Evolutionary conservation across 2,329 filamentous ascomycete genomes (phyloP), one percentile per base, ranked within the genome.

Genomic region (Colletotrichum chrysophilum): DNA sequence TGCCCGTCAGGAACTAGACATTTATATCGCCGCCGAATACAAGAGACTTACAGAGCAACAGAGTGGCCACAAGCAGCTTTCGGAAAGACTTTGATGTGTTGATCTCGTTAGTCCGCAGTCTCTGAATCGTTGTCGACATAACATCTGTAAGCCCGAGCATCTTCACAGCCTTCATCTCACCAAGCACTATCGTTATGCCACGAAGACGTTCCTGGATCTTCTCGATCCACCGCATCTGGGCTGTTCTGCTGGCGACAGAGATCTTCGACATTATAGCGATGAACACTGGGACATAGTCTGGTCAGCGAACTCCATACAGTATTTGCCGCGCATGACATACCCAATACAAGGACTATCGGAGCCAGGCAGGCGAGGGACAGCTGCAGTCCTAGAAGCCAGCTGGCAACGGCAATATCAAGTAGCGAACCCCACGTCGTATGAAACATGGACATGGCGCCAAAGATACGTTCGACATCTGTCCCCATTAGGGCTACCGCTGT

Each of bases 101-200:
- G 30, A 85, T 79, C 74, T 85, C 83, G 8, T 79, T 77, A 13
- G 66, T 32, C 7, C 84, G 77, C 60, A 84, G 69, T 4, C 76
- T 75, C 26, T 80, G 77, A 9, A 85, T 79, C 1, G 79, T 79
- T 2, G 67, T 76, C 3, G 77, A 77, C 34, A 84, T 78, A 1
- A 80, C 71, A 3, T 71, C 62, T 0, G 79, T 67, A 1, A 85
- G 77, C 1, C 85, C 86, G 14, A 85, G 82, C 82, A 88, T 88
- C 78, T 88, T 88, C 34, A 88, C 82, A 26, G 85, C 83, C 75
- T 87, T 87, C 81, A 89, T 87, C 4, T 85, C 83, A n/a, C 81
- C 81, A 0, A 88, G 82, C 80, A 87, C 83, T 5, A 80, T 80
- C 3, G 83, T 80, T 0, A 86, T 88, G 5, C 84, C 80, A 5